A percentile compares a stretch with the other conserved stretches of the same genome.
These are phyloP conservation scores for Termitomyces sp. DNA, from an alignment of 768 basidiomycete species.

Conservation along the genomic window DNA sequence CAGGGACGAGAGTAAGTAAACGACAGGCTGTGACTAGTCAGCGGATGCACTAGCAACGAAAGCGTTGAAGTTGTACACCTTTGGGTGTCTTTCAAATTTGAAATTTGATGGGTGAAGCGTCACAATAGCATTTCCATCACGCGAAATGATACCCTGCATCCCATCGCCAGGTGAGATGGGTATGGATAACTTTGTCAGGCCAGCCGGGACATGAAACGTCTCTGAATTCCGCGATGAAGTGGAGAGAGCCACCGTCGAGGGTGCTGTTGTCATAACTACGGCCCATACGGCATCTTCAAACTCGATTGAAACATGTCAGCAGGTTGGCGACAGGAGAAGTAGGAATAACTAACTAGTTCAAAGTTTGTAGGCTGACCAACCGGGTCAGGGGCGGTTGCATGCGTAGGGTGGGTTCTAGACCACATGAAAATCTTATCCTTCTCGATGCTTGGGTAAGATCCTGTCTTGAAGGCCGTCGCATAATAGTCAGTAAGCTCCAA, in stretches of 20 bases:
- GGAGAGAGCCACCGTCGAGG: constrained; percentile 51
- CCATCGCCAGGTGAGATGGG: constrained; percentile 45
- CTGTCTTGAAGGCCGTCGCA: constrained; percentile 66
- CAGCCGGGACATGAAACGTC: constrained; percentile 46
- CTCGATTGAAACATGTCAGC: constrained; percentile 22
- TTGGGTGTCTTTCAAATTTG: constrained; percentile 45
- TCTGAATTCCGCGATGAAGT: constrained; percentile 36
- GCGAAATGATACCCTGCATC: constrained; percentile 42
- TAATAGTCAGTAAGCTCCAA: constrained; percentile 63
- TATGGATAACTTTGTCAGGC: constrained; percentile 57
- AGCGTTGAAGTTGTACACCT: constrained; percentile 67
- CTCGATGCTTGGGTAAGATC: constrained; percentile 48
- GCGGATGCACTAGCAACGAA: constrained; percentile 43
- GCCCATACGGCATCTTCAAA: constrained; percentile 64
- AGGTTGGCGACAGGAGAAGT: constrained; percentile 8
- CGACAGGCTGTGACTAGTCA: constrained; percentile 6
- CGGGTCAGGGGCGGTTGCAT: constrained; percentile 48
- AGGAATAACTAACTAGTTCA: constrained; percentile 40
- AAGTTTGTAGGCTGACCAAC: constrained; percentile 52
- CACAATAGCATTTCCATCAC: constrained; percentile 43
- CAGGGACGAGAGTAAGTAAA: background rate
- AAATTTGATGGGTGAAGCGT: constrained; percentile 45
- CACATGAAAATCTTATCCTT: constrained; percentile 64
- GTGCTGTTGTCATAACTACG: constrained; percentile 53
- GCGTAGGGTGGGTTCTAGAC: constrained; percentile 59